A percentile compares a stretch with the other conserved stretches of the same genome.
Conservation (phyloP, 495 filamentous ascomycete species). For the Aspergillus affinis region DNA sequence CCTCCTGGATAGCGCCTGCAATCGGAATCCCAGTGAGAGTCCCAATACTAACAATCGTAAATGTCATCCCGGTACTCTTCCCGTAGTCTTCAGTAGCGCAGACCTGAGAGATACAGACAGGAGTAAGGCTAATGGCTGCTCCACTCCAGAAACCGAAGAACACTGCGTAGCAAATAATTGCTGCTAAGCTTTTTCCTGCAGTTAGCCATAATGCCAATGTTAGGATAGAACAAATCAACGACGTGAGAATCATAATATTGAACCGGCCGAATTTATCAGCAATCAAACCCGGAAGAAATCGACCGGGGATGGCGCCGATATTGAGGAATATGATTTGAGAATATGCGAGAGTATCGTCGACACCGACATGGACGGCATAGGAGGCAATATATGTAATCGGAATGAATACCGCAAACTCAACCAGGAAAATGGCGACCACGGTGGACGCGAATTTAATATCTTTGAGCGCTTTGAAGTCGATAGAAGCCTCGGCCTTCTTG, state of each 20-base stretch:
- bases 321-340: slow-evolving; percentile 55
- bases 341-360: slow-evolving; percentile 51
- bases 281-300: slow-evolving; percentile 54
- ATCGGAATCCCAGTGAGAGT: slow-evolving; percentile 77
- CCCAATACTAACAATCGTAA: slow-evolving; percentile 58
- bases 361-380: slow-evolving; percentile 43
- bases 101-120: slow-evolving; percentile 59
- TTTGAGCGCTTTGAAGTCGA: slow-evolving; percentile 30
- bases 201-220: slow-evolving; percentile 55
- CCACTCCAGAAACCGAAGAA: slow-evolving; percentile 63
- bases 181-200: slow-evolving; percentile 31
- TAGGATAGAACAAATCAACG: slow-evolving; percentile 46
- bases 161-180: slow-evolving; percentile 57
- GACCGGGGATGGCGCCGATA: slow-evolving; percentile 43
- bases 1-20: slow-evolving; percentile 53
- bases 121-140: slow-evolving; percentile 57
- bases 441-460: slow-evolving; percentile 47
- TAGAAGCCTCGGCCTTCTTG: slow-evolving; percentile 19
- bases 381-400: slow-evolving; percentile 69
- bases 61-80: slow-evolving; percentile 61
- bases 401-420: slow-evolving; percentile 74
- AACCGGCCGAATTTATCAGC: slow-evolving; percentile 69
- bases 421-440: slow-evolving; percentile 63
- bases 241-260: slow-evolving; percentile 59
- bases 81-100: slow-evolving; percentile 61